phyloP scores from a whole-genome alignment of 208 protist genomes.

The Leishmania major region DNA sequence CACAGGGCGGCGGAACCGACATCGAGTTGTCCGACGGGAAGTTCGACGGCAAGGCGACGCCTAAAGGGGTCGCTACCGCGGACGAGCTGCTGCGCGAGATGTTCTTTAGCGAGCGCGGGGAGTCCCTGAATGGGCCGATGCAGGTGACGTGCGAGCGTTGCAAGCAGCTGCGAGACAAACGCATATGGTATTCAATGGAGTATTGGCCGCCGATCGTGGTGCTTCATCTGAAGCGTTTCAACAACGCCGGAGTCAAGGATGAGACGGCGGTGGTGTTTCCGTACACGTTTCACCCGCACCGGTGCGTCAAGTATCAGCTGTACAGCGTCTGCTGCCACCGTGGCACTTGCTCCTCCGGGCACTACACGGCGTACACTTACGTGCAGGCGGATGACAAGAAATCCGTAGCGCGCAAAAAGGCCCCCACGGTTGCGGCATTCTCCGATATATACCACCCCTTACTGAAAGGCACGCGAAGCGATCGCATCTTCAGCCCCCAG shows the following conservation, averaged over 20 bases:
- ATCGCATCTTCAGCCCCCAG: background rate
- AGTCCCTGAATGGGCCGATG: slow-evolving; percentile 61
- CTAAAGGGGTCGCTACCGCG: slow-evolving; percentile 18
- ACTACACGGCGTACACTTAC: slow-evolving; percentile 85
- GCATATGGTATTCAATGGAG: slow-evolving; percentile 43
- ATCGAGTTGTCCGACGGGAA: background rate
- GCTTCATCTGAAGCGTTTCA: slow-evolving; percentile 87
- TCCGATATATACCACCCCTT: background rate
- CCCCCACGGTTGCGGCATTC: background rate
- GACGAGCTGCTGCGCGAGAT: slow-evolving; percentile 51
- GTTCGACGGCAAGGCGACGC: background rate
- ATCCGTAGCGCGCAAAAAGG: background rate
- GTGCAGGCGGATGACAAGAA: slow-evolving; percentile 21
- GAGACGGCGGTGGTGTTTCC: slow-evolving; percentile 56
- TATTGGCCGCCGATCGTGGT: slow-evolving; percentile 75
- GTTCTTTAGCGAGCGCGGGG: slow-evolving; percentile 56
- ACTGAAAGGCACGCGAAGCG: no score
- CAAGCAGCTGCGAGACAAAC: slow-evolving; percentile 57
- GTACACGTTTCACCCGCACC: slow-evolving; percentile 43
- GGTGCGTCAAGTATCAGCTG: slow-evolving; percentile 55
- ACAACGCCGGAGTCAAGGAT: slow-evolving; percentile 63
- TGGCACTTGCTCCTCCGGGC: slow-evolving; percentile 65
- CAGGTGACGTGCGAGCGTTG: slow-evolving; percentile 67
- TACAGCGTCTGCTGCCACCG: slow-evolving; percentile 80
- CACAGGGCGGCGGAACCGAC: background rate